A percentile compares a stretch with the other conserved stretches of the same genome.
phyloP scores from a whole-genome alignment of 108 stramenopile genomes.

The Aurantiochytrium sp. region DNA sequence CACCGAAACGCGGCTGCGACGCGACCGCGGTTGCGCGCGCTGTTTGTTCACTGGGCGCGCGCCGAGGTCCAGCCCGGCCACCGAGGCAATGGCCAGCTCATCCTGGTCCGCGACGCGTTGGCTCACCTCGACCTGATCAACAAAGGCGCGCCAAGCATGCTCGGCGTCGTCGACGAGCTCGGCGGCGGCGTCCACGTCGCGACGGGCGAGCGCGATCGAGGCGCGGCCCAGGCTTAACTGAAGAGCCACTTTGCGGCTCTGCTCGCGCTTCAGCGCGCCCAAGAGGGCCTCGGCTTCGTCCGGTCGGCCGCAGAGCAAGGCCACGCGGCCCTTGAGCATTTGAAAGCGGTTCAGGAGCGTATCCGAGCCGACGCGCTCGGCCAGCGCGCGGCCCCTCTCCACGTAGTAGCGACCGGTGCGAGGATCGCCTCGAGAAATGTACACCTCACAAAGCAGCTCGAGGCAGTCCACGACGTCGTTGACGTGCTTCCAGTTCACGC shows the following conservation, averaged over 20 bases:
- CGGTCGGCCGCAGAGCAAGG: neutral
- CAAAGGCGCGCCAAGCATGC: neutral
- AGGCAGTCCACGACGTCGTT: neutral
- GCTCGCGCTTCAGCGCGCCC: neutral
- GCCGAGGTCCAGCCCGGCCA: neutral
- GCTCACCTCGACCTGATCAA: neutral
- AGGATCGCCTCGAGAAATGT: neutral
- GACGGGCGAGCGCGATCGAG: neutral
- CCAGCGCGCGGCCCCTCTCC: neutral
- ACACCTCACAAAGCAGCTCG: neutral
- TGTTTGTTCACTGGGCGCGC: too few relatives aligned
- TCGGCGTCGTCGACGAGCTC: neutral
- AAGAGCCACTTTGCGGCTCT: neutral
- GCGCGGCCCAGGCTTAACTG: neutral
- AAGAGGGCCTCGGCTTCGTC: neutral
- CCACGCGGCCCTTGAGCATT: neutral
- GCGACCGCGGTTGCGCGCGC: too few relatives aligned
- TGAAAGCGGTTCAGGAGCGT: neutral
- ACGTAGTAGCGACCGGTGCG: neutral
- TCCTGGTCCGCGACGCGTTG: neutral
- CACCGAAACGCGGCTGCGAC: neutral
- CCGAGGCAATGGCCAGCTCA: neutral
- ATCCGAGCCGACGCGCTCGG: conserved; percentile 4
- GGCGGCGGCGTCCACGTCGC: neutral
- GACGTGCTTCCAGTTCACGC: neutral